Conservation (phyloP, 345 rosid genomes). For the Salix viminalis region DNA sequence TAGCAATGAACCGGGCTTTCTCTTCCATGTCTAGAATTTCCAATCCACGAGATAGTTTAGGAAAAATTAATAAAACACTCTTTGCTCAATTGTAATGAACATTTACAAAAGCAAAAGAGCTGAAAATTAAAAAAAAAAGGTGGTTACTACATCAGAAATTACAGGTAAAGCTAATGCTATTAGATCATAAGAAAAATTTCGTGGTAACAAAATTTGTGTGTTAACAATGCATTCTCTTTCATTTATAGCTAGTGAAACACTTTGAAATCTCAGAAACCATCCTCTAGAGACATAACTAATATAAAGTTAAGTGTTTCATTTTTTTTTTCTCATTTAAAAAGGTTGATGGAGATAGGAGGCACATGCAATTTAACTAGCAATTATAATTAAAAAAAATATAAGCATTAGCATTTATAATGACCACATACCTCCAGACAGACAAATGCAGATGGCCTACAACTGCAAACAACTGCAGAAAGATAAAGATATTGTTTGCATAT, state of each 20-base stretch:
- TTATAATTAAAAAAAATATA: background rate
- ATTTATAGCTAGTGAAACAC: too few relatives aligned
- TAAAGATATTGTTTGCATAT: conserved; percentile 87
- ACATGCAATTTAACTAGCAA: too few relatives aligned
- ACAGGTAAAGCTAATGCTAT: background rate
- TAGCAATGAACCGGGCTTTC: background rate
- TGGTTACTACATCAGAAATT: background rate
- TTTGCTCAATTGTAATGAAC: too few relatives aligned
- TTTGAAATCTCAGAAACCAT: background rate
- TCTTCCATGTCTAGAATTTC: background rate
- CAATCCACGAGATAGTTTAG: background rate
- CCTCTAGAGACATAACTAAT: background rate
- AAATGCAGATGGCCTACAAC: conserved; percentile 73
- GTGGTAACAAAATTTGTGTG: too few relatives aligned
- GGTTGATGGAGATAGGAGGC: background rate
- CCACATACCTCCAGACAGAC: conserved; percentile 87
- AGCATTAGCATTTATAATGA: background rate
- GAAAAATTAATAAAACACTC: too few relatives aligned
- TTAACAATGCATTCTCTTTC: too few relatives aligned
- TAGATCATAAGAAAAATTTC: background rate
- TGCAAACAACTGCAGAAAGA: conserved; percentile 76
- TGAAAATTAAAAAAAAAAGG: background rate
- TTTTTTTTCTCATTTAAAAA: background rate
- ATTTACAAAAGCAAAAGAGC: too few relatives aligned
- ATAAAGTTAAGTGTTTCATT: background rate